A percentile compares a stretch with the other conserved stretches of the same genome.
Conservation (phyloP, 352 stramenopile species). For the Pythium chondricola region DNA sequence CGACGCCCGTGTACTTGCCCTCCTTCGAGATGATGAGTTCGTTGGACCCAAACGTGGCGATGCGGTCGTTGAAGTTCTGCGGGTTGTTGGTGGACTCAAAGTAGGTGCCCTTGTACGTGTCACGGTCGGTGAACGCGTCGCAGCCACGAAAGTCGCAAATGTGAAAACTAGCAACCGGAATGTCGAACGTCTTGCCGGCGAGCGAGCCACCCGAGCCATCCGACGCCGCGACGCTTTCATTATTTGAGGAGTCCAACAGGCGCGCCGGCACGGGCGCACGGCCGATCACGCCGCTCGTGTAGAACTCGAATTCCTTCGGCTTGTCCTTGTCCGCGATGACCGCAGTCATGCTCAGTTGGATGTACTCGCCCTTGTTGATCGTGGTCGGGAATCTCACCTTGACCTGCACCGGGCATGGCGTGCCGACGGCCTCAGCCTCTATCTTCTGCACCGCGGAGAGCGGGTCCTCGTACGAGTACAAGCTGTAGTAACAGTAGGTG, state of each 20-base stretch:
- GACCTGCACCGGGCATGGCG: slow-evolving; percentile 55
- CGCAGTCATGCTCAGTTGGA: slow-evolving; percentile 58
- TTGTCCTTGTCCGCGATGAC: slow-evolving; percentile 41
- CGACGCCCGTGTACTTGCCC: slow-evolving; percentile 75
- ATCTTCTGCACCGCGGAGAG: slow-evolving; percentile 24
- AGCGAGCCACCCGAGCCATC: background rate
- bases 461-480: slow-evolving; percentile 49
- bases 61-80: slow-evolving; percentile 46
- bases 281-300: too few relatives aligned
- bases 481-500: slow-evolving; percentile 79
- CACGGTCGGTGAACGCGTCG: slow-evolving; percentile 46
- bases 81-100: slow-evolving; percentile 68
- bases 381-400: slow-evolving; percentile 50
- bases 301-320: slow-evolving; percentile 50
- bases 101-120: slow-evolving; percentile 26
- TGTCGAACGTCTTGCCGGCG: slow-evolving; percentile 27
- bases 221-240: slow-evolving; percentile 9
- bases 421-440: slow-evolving; percentile 35
- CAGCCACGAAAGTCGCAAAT: slow-evolving; percentile 76
- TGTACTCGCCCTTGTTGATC: slow-evolving; percentile 37
- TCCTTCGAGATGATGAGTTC: slow-evolving; percentile 71
- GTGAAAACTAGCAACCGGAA: slow-evolving; percentile 63
- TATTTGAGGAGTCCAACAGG: slow-evolving; percentile 13
- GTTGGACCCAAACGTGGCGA: slow-evolving; percentile 52
- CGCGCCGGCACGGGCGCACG: slow-evolving; percentile 34